Conservation (phyloP, 2,329 filamentous ascomycete genomes). For the Acrodontium crateriforme region DNA sequence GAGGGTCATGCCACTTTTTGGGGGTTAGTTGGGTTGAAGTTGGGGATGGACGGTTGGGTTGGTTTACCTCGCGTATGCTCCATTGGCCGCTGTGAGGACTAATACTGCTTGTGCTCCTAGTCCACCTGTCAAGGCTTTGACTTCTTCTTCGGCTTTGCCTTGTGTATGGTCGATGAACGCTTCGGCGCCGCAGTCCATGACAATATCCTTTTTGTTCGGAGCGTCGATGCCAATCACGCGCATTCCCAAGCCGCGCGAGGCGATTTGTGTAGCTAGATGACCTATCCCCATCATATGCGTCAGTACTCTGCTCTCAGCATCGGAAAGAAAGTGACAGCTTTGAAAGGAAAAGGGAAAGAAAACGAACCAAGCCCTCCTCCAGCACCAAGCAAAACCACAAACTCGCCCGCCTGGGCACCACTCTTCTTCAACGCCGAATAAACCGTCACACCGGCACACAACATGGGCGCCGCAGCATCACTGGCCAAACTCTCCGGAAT, state of each 20-base stretch:
- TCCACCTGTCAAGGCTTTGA: conserved; percentile 43
- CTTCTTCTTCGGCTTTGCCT: conserved; percentile 38
- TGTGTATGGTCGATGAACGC: conserved; percentile 51
- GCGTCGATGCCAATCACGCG: conserved; percentile 48
- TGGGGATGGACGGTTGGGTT: not conserved
- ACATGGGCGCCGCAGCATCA: conserved; percentile 49
- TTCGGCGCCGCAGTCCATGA: conserved; percentile 48
- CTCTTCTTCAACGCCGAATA: conserved; percentile 51
- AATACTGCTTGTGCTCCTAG: conserved; percentile 48
- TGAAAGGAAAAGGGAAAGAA: no score
- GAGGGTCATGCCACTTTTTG: conserved; percentile 21
- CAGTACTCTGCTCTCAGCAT: no score
- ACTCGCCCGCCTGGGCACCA: conserved; percentile 44
- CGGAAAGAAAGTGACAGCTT: no score
- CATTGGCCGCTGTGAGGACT: conserved; percentile 37
- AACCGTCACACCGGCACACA: conserved; percentile 53
- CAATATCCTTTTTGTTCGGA: conserved; percentile 48
- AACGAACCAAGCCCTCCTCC: conserved; percentile 15
- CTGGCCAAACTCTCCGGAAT: conserved; percentile 49
- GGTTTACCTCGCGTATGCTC: conserved; percentile 27
- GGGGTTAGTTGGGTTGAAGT: not conserved
- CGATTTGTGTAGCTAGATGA: conserved; percentile 49
- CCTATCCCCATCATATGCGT: conserved; percentile 25
- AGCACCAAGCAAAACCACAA: conserved; percentile 38
- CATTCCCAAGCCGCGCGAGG: conserved; percentile 37